Base-by-base conservation (phyloP, 495 filamentous ascomycete species). In the Aspergillus bridgeri region DNA sequence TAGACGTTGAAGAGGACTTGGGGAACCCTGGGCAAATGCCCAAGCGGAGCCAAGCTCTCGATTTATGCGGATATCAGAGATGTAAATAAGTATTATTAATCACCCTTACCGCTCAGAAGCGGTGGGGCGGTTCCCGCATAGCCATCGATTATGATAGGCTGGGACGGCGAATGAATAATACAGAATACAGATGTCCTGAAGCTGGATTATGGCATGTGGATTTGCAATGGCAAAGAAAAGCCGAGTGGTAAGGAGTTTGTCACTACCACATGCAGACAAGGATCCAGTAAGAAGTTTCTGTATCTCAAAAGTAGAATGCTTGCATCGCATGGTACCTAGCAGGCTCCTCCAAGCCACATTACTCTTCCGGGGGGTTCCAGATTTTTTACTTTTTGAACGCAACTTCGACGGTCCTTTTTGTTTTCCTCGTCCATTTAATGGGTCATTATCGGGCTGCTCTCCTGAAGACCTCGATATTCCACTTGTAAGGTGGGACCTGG, bases 401-500 rank as follows among this genome's bases (percentile, higher is more conserved):
- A 2, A 5, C 46, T 48, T 48, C 6, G 21, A 5, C 46, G 17
- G 46, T 4, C 17, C 46, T 13, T 5, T 48, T 48, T n/a, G n/a
- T n/a, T n/a, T n/a, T n/a, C n/a, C n/a, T n/a, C n/a, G n/a, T n/a
- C n/a, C n/a, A n/a, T n/a, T n/a, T n/a, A n/a, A n/a, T n/a, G n/a
- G n/a, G n/a, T n/a, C n/a, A n/a, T n/a, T n/a, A n/a, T n/a, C n/a
- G n/a, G n/a, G n/a, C n/a, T n/a, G n/a, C n/a, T n/a, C n/a, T n/a
- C n/a, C n/a, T n/a, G n/a, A n/a, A n/a, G 46, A 48, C 13, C 46
- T 23, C 6, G 17, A 23, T n/a, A n/a, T n/a, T 23, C 5, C 46
- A 48, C 46, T 48, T 20, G 22, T 48, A 48, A 19, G 46, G 46
- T 48, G 46, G 7, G 46, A 48, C 13, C 46, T 48, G 46, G 46